Evolutionary conservation across 2,329 filamentous ascomycete species (phyloP), one percentile per base, ranked within the genome.

Genomic region (Apiospora koreana): DNA sequence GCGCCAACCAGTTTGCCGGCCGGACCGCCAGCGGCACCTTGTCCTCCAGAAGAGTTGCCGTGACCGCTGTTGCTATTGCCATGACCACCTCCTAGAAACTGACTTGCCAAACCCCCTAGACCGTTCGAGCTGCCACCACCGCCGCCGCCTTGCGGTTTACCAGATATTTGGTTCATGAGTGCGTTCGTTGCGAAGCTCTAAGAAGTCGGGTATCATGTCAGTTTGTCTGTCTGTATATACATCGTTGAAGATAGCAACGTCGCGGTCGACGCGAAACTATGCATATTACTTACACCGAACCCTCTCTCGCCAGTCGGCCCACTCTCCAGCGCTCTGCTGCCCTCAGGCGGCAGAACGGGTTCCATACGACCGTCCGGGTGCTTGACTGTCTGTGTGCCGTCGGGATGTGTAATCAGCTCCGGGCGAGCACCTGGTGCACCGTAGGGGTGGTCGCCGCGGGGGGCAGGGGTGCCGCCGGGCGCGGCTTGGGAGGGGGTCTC

Each of bases 401-500:
- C 89, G 12, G 87, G 85, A 75, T 91, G 88, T 54, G 87, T 89
- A 78, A 90, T 90, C 74, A 90, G 81, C 78, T 89, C 83, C 68
- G 83, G 81, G 58, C 81, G 83, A 21, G 28, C 50, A 68, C 76
- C 76, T 46, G 86, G 88, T 16, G 84, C 82, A 71, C 89, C 88
- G 80, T 91, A 92, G 6, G 90, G 91, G 75, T 92, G 90, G 25
- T 91, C 88, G 71, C 79, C 76, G 68, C 80, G 83, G 70, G 85
- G 86, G 72, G 83, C 86, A 64, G 88, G 90, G 46, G 88, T 90
- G 77, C 83, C 89, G 72, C 89, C 88, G 28, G 88, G 89, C 9
- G 88, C 90, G 67, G 90, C 86, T 71, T 89, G 84, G 18, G 89
- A 93, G 42, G 91, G 91, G 42, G 87, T 86, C n/a, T 93, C 91